These are phyloP conservation scores for Solanum okadae DNA, from an alignment of 257 asterid species.

Conservation along the genomic window DNA sequence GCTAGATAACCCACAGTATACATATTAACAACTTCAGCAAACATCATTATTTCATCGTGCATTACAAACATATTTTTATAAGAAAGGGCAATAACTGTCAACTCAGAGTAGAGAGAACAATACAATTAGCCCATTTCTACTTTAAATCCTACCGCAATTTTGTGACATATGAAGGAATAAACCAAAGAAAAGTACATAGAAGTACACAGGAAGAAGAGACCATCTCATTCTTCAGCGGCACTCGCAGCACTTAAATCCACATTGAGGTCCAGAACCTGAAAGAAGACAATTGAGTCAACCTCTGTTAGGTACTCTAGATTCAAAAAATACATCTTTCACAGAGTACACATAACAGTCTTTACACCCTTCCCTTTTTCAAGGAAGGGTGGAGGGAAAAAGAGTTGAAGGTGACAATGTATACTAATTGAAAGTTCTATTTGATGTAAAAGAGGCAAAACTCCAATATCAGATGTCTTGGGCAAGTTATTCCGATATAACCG, in stretches of 20 bases:
- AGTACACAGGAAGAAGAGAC: background rate
- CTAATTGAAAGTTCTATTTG: background rate
- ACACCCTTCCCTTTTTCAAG: background rate
- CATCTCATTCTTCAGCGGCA: slow-evolving; percentile 36
- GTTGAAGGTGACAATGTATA: background rate
- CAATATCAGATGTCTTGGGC: background rate
- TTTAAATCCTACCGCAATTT: background rate
- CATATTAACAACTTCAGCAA: background rate
- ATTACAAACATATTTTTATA: background rate
- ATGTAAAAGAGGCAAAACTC: background rate
- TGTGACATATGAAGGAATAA: background rate
- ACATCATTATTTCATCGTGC: background rate
- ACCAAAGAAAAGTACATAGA: background rate
- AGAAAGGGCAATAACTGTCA: background rate
- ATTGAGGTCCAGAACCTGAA: slow-evolving; percentile 30
- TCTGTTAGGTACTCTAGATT: background rate
- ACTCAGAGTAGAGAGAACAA: background rate
- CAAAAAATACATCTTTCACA: background rate
- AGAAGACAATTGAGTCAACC: background rate
- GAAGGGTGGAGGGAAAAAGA: background rate
- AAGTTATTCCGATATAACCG: background rate
- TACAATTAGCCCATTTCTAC: background rate
- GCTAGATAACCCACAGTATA: background rate
- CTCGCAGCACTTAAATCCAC: slow-evolving; percentile 41
- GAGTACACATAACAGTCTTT: background rate